Evolutionary conservation across 2,329 filamentous ascomycete species (phyloP), one percentile per base, ranked within the genome.

Genomic region (Botrytis fabae): DNA sequence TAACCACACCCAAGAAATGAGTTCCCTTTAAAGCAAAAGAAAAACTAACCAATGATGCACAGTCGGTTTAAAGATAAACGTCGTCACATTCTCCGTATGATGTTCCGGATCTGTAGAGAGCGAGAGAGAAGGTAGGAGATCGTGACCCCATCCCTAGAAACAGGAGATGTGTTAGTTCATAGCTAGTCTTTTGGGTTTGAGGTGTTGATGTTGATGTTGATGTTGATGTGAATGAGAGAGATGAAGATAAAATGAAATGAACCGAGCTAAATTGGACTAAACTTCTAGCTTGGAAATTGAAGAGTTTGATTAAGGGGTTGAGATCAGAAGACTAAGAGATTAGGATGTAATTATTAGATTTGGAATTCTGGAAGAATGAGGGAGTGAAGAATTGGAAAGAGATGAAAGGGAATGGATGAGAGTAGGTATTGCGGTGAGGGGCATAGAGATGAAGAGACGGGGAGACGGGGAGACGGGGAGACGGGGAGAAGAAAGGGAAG

Each of bases 21-120:
- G 5, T 38, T 8, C 7, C 57, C 28, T 8, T 54, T n/a, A 4
- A 54, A 51, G 0, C 28, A 54, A 16, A 28, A 6, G 0, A 14
- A 28, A 20, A 44, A 63, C 61, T 44, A 44, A 63, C 61, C 61
- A 63, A 44, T 63, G 40, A 63, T 63, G 61, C 16, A 44, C 61
- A 25, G 40, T 63, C 16, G 61, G 61, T 32, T 18, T 28, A 63
- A 44, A 63, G 44, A 63, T n/a, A 63, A 63, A 63, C 61, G 40
- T 63, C n/a, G 40, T 63, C 25, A 63, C n/a, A 44, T 44, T 63
- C 16, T 44, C 40, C n/a, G 4, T 44, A 44, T 63, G 61, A 63
- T 44, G 61, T 9, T 7, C 8, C 25, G 14, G 8, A 32, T 44
- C 35, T 2, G n/a, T 1, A 10, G 61, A 32, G 22, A 63, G 61